Evolutionary conservation across 352 stramenopile species (phyloP), one percentile per base, ranked within the genome.

Genomic region (Globisporangium alternatum): DNA sequence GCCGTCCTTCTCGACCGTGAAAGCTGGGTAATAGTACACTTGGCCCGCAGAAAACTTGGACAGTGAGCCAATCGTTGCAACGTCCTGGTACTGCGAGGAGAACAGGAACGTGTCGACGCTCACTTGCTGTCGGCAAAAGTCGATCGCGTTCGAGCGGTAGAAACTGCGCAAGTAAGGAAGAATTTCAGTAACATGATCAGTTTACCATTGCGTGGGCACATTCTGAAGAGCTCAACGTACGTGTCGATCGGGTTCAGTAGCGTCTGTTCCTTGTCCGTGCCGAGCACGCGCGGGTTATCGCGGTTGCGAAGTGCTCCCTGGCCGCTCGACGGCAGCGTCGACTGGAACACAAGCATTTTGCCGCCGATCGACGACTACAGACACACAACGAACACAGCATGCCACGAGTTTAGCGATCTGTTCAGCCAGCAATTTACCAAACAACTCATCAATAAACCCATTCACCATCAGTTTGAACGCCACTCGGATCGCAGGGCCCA

Each of bases 51-150:
- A 99, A 66, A 96, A 96, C 69, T 98, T 98, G 15, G 97, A 91
- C 43, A 99, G 70, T 28, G 93, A 90, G n/a, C 83, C 86, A 25
- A 99, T 71, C 0, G 95, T 97, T 0, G 98, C 96, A 6, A 99
- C 82, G 78, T 99, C 98, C 65, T 93, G 98, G 77, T 99, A 99
- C 74, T 92, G 84, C 1, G 80, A 81, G 19, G 96, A 91, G 75
- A 98, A 98, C 2, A 99, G 71, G 77, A 99, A 99, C 67, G 98
- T 96, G 69, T 99, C 97, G n/a, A 99, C 97, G 65, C 90, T 97
- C 65, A 99, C 98, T 90, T 99, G 98, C 66, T 99, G 88, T 45
- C 97, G 85, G 72, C 87, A 98, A 65, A 99, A 99, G 76, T 99
- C 97, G 70, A 98, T 93, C 5, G 96, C 91, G 48, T 94, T 95